phyloP scores from a whole-genome alignment of 2,329 filamentous ascomycete species.

The Fusarium decemcellulare region DNA sequence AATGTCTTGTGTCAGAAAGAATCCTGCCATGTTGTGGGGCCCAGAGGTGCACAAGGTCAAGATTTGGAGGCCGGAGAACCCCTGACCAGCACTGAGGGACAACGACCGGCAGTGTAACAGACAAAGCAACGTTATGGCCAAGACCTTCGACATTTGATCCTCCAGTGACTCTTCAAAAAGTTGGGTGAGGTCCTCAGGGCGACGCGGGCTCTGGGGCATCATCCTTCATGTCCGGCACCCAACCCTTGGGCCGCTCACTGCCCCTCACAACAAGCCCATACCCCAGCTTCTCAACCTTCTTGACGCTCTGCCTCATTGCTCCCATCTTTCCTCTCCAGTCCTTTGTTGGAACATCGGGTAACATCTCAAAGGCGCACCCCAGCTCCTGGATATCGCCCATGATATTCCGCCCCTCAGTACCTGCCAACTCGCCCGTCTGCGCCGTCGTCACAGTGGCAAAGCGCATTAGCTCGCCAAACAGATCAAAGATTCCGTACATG shows the following conservation, averaged over 20 bases:
- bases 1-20: too few relatives aligned
- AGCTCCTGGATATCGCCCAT: constrained; percentile 86
- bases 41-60: too few relatives aligned
- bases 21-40: too few relatives aligned
- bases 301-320: constrained; percentile 89
- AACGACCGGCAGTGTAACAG: too few relatives aligned
- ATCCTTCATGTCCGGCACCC: constrained; percentile 82
- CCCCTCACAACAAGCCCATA: constrained; percentile 92
- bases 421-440: constrained; percentile 72
- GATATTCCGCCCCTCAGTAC: constrained; percentile 68
- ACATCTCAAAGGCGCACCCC: constrained; percentile 80
- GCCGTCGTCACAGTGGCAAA: constrained; percentile 93
- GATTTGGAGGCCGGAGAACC: too few relatives aligned
- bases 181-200: constrained; percentile 32
- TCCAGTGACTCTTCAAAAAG: too few relatives aligned
- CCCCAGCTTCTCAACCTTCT: constrained; percentile 92
- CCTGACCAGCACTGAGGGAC: too few relatives aligned
- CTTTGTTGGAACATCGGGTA: constrained; percentile 72
- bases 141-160: neutral
- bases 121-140: constrained; percentile 12
- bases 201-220: constrained; percentile 50
- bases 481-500: constrained; percentile 90
- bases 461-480: constrained; percentile 96
- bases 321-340: constrained; percentile 83
- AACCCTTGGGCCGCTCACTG: constrained; percentile 89